A percentile compares a stretch with the other conserved stretches of the same genome.
phyloP scores from a whole-genome alignment of 2,329 filamentous ascomycete species.

The Fusarium camptoceras region DNA sequence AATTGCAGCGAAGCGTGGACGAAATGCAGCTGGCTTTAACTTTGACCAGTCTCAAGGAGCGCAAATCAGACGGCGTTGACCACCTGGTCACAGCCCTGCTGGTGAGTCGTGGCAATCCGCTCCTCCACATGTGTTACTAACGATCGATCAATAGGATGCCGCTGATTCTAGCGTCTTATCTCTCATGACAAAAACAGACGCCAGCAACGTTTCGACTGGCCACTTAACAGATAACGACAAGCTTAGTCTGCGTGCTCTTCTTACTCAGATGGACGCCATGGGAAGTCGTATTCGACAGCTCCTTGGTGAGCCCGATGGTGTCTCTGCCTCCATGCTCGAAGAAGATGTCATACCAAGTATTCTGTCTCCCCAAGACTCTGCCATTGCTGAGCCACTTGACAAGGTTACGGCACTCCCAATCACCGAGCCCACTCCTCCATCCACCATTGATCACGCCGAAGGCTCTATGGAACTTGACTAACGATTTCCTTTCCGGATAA shows the following conservation, averaged over 20 bases:
- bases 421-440: slow-evolving; percentile 56
- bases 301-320: slow-evolving; percentile 50
- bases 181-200: slow-evolving; percentile 62
- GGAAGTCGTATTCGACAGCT: slow-evolving; percentile 56
- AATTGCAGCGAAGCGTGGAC: slow-evolving; percentile 61
- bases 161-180: slow-evolving; percentile 60
- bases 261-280: slow-evolving; percentile 61
- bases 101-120: slow-evolving; percentile 59
- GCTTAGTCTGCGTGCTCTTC: slow-evolving; percentile 60
- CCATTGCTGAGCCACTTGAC: slow-evolving; percentile 47
- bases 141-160: slow-evolving; percentile 51
- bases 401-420: slow-evolving; percentile 49
- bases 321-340: slow-evolving; percentile 35
- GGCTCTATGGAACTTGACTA: slow-evolving; percentile 57
- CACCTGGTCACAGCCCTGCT: slow-evolving; percentile 70
- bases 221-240: slow-evolving; percentile 58
- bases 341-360: slow-evolving; percentile 44
- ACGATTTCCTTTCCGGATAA: neutral
- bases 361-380: slow-evolving; percentile 46
- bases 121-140: slow-evolving; percentile 22
- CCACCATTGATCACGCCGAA: slow-evolving; percentile 55
- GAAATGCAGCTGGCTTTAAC: slow-evolving; percentile 76
- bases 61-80: slow-evolving; percentile 62
- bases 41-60: slow-evolving; percentile 67
- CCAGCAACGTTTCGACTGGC: slow-evolving; percentile 56